Evolutionary conservation across 768 basidiomycete species (phyloP).

Genomic region (Botryobasidium botryosum): DNA sequence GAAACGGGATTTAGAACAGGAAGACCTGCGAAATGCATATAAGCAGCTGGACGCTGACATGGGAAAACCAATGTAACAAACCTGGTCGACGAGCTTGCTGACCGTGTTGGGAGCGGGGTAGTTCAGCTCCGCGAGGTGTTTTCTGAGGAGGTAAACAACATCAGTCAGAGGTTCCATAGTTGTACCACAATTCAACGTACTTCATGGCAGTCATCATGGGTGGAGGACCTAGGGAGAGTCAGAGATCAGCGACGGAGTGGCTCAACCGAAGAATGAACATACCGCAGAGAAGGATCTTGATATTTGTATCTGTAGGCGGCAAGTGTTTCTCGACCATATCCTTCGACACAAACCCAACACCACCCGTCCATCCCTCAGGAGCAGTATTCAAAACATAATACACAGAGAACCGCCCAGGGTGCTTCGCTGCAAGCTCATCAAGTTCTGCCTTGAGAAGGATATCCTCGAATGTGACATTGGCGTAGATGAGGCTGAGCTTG

Average conservation of each 20-base stretch:
- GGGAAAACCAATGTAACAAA: constrained; percentile 17
- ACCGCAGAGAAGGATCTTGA: constrained; percentile 82
- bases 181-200: constrained; percentile 24
- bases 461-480: constrained; percentile 85
- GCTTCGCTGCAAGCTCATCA: constrained; percentile 49
- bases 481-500: constrained; percentile 77
- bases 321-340: constrained; percentile 76
- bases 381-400: constrained; percentile 93
- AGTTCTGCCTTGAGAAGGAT: constrained; percentile 83
- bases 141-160: constrained; percentile 30
- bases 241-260: background rate
- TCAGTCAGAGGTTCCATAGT: background rate
- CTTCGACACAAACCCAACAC: constrained; percentile 83
- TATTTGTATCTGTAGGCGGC: constrained; percentile 44
- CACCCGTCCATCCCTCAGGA: constrained; percentile 70
- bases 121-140: constrained; percentile 72
- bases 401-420: constrained; percentile 57
- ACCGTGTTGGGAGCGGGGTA: constrained; percentile 78
- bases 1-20: no score
- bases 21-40: no score
- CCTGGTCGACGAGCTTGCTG: constrained; percentile 87
- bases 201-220: constrained; percentile 72
- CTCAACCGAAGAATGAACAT: constrained; percentile 14
- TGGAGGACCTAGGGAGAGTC: constrained; percentile 34
- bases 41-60: no score